phyloP scores from a whole-genome alignment of 179 eudicot genomes.

The Patellifolia procumbens region DNA sequence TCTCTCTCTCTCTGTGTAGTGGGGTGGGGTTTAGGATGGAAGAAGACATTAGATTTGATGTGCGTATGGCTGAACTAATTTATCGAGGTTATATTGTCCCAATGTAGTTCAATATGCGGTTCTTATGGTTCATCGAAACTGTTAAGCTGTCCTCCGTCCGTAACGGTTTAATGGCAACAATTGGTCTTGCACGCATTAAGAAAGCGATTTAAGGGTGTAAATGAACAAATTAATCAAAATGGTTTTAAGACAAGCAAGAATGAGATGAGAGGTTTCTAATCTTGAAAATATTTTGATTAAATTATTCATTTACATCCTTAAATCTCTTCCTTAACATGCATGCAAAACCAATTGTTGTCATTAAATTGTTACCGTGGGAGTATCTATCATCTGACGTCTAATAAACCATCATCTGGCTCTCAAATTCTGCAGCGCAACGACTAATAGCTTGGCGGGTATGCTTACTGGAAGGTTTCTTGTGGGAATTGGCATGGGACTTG shows the following conservation, averaged over 20 bases:
- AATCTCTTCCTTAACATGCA: too few relatives aligned
- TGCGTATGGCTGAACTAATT: background rate
- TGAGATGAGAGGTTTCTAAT: too few relatives aligned
- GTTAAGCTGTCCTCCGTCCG: too few relatives aligned
- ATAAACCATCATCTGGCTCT: background rate
- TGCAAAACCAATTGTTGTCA: too few relatives aligned
- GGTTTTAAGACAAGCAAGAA: too few relatives aligned
- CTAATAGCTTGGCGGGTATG: conserved; percentile 65
- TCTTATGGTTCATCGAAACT: background rate
- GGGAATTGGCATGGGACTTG: conserved; percentile 91
- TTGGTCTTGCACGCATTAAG: too few relatives aligned
- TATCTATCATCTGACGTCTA: conserved; percentile 24
- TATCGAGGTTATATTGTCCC: background rate
- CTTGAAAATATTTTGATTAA: too few relatives aligned
- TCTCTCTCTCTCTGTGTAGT: background rate
- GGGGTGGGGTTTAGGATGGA: background rate
- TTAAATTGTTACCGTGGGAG: too few relatives aligned
- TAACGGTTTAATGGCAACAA: too few relatives aligned
- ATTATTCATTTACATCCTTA: too few relatives aligned
- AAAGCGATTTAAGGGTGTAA: too few relatives aligned
- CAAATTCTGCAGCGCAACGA: conserved; percentile 54
- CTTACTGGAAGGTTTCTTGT: conserved; percentile 88
- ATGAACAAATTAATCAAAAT: too few relatives aligned
- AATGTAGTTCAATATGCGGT: background rate
- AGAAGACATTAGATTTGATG: background rate